These are phyloP conservation scores for Plasmodium coatneyi DNA, from an alignment of 169 alveolate genomes.

Conservation along the genomic window DNA sequence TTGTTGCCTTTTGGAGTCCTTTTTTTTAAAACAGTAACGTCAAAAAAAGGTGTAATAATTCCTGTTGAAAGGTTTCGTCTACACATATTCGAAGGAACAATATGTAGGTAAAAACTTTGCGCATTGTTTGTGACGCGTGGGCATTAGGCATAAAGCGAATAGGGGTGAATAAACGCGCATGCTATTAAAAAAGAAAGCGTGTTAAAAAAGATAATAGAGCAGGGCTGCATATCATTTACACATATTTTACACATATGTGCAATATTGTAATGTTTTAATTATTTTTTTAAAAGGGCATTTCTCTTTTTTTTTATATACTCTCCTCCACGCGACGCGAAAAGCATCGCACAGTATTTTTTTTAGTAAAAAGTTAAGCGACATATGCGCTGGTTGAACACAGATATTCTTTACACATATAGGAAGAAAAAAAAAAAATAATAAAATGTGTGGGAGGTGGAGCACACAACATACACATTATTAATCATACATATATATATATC, in stretches of 20 bases:
- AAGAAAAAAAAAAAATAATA: too few relatives aligned
- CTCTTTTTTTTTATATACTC: too few relatives aligned
- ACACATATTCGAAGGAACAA: slow-evolving; percentile 70
- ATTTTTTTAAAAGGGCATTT: background rate
- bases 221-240: background rate
- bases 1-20: background rate
- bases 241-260: background rate
- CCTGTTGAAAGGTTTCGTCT: slow-evolving; percentile 9
- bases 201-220: background rate
- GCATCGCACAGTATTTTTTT: background rate
- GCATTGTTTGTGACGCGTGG: background rate
- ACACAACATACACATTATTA: background rate
- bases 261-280: background rate
- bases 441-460: background rate
- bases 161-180: background rate
- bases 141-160: background rate
- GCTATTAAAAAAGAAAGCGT: background rate
- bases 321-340: background rate
- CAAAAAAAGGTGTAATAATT: background rate
- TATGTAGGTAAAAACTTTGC: background rate
- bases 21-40: background rate
- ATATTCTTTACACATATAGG: background rate
- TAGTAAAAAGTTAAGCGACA: background rate
- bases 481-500: too few relatives aligned
- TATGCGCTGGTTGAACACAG: background rate